These are phyloP conservation scores for Gaeumannomyces tritici DNA, from an alignment of 2,329 filamentous ascomycete species.

Conservation along the genomic window DNA sequence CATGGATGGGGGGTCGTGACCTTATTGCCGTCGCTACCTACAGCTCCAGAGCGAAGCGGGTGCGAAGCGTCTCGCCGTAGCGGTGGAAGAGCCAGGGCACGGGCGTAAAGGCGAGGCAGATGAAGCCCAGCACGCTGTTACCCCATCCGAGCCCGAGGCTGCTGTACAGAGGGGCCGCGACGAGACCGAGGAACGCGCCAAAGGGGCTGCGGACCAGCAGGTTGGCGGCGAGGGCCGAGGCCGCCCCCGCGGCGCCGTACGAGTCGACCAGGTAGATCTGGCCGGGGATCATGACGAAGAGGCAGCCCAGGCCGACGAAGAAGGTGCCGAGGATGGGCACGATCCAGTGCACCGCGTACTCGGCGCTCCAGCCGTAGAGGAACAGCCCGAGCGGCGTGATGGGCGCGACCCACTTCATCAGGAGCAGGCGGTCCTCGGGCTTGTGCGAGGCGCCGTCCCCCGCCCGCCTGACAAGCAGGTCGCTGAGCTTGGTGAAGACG, in stretches of 20 bases:
- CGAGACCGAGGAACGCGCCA: slow-evolving; percentile 45
- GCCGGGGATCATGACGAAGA: slow-evolving; percentile 2
- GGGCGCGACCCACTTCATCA: slow-evolving; percentile 7
- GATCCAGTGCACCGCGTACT: slow-evolving; percentile 24
- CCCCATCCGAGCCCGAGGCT: slow-evolving; percentile 47
- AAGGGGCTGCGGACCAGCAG: slow-evolving; percentile 40
- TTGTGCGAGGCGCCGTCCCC: background rate
- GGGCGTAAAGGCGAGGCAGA: slow-evolving; percentile 15
- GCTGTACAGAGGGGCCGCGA: slow-evolving; percentile 39
- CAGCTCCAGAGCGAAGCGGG: background rate
- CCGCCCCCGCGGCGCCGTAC: slow-evolving; percentile 41
- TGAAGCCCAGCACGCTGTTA: slow-evolving; percentile 44
- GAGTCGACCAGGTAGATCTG: slow-evolving; percentile 42
- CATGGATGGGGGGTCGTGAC: no score
- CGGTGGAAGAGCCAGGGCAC: slow-evolving; percentile 44
- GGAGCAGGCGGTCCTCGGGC: background rate
- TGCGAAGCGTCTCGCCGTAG: slow-evolving; percentile 27
- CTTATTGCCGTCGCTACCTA: no score
- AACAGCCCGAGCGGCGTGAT: slow-evolving; percentile 25
- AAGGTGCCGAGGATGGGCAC: slow-evolving; percentile 21
- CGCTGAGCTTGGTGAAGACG: slow-evolving; percentile 8
- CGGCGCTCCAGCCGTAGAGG: slow-evolving; percentile 26
- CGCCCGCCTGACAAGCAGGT: background rate
- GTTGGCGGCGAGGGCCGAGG: slow-evolving; percentile 47
- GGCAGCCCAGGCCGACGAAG: slow-evolving; percentile 17